Conservation (phyloP, 2,329 filamentous ascomycete species). For the Orbilia ellipsospora region DNA sequence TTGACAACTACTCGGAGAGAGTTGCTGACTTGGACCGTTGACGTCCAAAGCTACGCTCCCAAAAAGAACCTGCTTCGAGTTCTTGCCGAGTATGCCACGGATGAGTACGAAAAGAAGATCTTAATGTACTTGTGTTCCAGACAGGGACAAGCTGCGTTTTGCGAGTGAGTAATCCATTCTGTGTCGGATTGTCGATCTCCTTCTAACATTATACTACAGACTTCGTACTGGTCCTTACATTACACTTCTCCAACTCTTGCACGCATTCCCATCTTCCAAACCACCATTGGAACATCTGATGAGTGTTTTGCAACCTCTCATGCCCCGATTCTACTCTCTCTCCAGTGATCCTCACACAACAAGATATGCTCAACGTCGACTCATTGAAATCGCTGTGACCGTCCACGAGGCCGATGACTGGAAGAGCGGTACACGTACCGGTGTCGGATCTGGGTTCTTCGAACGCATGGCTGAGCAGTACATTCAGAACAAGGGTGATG, state of each 20-base stretch:
- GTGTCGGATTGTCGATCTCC: conserved; percentile 26
- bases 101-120: conserved; percentile 86
- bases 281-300: conserved; percentile 86
- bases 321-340: conserved; percentile 98
- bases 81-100: conserved; percentile 83
- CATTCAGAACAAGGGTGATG: conserved; percentile 16
- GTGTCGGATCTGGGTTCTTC: conserved; percentile 91
- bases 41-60: conserved; percentile 91
- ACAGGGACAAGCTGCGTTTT: conserved; percentile 91
- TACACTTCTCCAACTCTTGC: conserved; percentile 83
- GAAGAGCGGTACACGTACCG: conserved; percentile 77
- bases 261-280: conserved; percentile 90
- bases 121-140: conserved; percentile 85
- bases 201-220: conserved; percentile 52
- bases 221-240: conserved; percentile 87
- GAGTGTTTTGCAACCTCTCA: conserved; percentile 82
- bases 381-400: conserved; percentile 96
- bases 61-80: conserved; percentile 87
- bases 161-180: conserved; percentile 69
- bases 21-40: conserved; percentile 93
- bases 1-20: conserved; percentile 90
- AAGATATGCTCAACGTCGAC: conserved; percentile 75
- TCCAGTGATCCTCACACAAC: conserved; percentile 93
- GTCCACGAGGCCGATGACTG: conserved; percentile 88
- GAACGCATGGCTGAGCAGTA: conserved; percentile 75